A percentile compares a stretch with the other conserved stretches of the same genome.
phyloP scores from a whole-genome alignment of 352 stramenopile genomes.

The Detonula confervacea region DNA sequence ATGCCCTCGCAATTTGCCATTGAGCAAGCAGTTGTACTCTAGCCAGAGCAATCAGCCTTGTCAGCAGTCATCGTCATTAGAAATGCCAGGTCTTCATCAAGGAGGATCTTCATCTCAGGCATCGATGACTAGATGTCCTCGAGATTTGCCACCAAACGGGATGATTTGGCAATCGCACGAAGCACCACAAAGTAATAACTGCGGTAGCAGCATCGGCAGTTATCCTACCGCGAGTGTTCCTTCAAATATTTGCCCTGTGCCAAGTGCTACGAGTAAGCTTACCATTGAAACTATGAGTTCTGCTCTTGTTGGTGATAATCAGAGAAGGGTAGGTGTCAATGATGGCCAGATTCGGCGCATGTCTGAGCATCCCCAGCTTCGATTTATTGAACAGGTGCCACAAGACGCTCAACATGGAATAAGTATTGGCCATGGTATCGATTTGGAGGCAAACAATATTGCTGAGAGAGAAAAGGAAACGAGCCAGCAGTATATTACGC shows the following conservation, averaged over 20 bases:
- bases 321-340: background rate
- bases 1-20: constrained; percentile 23
- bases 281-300: background rate
- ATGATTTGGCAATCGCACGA: constrained; percentile 60
- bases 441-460: too few species aligned
- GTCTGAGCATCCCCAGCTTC: too few species aligned
- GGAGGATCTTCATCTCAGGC: constrained; percentile 9
- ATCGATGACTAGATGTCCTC: constrained; percentile 38
- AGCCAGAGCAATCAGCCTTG: background rate
- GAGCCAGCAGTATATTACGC: too few species aligned
- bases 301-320: background rate
- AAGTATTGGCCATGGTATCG: too few species aligned
- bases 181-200: constrained; percentile 14
- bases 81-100: background rate
- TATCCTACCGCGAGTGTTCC: too few species aligned
- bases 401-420: too few species aligned
- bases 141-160: constrained; percentile 33
- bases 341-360: background rate
- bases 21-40: background rate
- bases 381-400: too few species aligned
- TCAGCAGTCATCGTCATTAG: constrained; percentile 6
- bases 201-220: too few species aligned
- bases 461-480: too few species aligned
- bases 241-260: background rate
- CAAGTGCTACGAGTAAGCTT: background rate